phyloP scores from a whole-genome alignment of 208 protist species.

The Trypanosomatidae sp. region DNA sequence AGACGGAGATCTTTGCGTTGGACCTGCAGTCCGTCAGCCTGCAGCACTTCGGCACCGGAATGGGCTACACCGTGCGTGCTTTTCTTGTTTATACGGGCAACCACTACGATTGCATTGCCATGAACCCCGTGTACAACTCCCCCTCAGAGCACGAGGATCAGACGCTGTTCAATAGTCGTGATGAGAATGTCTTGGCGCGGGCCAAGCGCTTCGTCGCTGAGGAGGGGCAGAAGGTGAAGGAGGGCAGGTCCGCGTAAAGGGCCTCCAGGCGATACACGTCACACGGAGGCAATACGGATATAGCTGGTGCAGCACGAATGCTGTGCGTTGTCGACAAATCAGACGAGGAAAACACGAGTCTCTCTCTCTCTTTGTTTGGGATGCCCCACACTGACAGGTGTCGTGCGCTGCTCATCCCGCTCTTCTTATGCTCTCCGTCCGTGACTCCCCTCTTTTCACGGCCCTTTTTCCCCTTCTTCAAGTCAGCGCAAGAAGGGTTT shows the following conservation, averaged over 20 bases:
- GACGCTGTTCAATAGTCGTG: constrained; percentile 83
- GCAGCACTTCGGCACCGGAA: constrained; percentile 82
- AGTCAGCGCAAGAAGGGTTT: not conserved
- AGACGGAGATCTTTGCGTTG: constrained; percentile 90
- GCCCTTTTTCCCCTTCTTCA: not conserved
- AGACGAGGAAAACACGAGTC: not conserved
- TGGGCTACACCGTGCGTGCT: constrained; percentile 70
- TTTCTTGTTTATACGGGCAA: constrained; percentile 94
- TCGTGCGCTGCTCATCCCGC: not conserved
- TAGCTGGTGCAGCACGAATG: not conserved
- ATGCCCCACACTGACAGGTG: not conserved
- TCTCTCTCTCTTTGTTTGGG: not conserved
- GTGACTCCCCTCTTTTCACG: not conserved
- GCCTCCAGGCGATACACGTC: not conserved
- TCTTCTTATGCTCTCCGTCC: not conserved
- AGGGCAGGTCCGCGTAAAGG: constrained; percentile 11
- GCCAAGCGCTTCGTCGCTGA: constrained; percentile 83
- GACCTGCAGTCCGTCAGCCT: constrained; percentile 82
- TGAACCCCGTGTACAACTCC: constrained; percentile 79
- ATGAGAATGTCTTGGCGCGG: constrained; percentile 71
- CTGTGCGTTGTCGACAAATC: not conserved
- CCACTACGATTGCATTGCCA: constrained; percentile 94
- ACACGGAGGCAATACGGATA: not conserved
- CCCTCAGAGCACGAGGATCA: constrained; percentile 74
- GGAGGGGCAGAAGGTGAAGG: constrained; percentile 50